Evolutionary conservation across 768 basidiomycete genomes (phyloP).

Genomic region (Trametes villosa): DNA sequence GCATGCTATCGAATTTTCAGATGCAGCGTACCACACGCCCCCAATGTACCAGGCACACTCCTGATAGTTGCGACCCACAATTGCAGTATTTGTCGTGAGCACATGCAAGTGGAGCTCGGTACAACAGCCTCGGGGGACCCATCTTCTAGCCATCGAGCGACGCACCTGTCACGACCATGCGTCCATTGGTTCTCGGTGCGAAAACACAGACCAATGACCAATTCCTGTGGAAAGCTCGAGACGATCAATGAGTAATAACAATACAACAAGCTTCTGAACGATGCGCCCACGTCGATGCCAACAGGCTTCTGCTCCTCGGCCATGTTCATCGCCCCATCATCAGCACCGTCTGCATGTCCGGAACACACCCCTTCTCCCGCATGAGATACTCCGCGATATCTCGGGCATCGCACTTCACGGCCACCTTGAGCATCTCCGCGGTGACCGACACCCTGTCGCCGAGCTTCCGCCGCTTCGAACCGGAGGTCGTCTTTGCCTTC

Average conservation of each 20-base stretch:
- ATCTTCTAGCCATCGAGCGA: too few relatives aligned
- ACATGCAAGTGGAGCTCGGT: too few relatives aligned
- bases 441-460: constrained; percentile 62
- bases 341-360: constrained; percentile 69
- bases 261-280: background rate
- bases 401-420: constrained; percentile 64
- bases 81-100: too few relatives aligned
- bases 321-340: constrained; percentile 32
- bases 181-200: background rate
- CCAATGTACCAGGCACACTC: too few relatives aligned
- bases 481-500: constrained; percentile 10
- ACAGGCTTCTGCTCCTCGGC: background rate
- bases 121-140: too few relatives aligned
- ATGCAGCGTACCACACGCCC: too few relatives aligned
- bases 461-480: constrained; percentile 53
- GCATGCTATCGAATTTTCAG: too few relatives aligned
- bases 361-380: constrained; percentile 70
- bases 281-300: background rate
- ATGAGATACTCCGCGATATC: constrained; percentile 76
- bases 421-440: constrained; percentile 63
- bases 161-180: too few relatives aligned
- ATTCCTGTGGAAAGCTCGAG: background rate
- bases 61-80: too few relatives aligned
- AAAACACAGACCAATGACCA: background rate
- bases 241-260: background rate